Evolutionary conservation across 2,329 filamentous ascomycete species (phyloP), one percentile per base, ranked within the genome.

Genomic region (Colletotrichum caudatum): DNA sequence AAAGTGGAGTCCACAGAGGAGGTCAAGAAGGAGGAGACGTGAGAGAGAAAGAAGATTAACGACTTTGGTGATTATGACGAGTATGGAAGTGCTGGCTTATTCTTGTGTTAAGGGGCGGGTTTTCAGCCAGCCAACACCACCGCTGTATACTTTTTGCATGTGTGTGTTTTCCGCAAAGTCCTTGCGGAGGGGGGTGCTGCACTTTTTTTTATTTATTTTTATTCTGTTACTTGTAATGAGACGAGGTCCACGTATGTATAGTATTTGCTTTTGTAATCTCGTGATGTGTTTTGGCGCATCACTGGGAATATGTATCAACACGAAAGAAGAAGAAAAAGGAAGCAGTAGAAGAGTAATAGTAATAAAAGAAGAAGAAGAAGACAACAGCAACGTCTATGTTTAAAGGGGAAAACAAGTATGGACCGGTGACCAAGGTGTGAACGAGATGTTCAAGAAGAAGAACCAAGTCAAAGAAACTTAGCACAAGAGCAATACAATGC

Each of bases 211-310:
- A n/a, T 0, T 29, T 29, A 0, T 29, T 29, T 29, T 29, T 4
- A 33, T 46, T 20, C 50, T 23, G 8, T 50, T 60, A 37, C 39
- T 61, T 56, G 57, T 59, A 33, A 71, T 64, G 69, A 71, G 51
- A 71, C 48, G 69, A 71, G 59, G 59, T 44, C 59, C 26, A 69
- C 33, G 65, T 51, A 64, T 71, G 69, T 71, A 71, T 69, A 69
- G 33, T 69, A 69, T 53, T 64, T 6, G 14, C 20, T 33, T 62
- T 51, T 18, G 33, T 62, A 7, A n/a, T 20, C 33, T 57, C 44
- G 51, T 48, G 62, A 64, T 64, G 51, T 64, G 20, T 68, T 26
- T 26, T 33, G 46, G 39, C 46, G 37, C 59, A 59, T 71, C 69
- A 64, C 53, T 14, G 44, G 44, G 23, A 44, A 12, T 35, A 35